phyloP scores from a whole-genome alignment of 768 basidiomycete species.

The Ramaria sp. region DNA sequence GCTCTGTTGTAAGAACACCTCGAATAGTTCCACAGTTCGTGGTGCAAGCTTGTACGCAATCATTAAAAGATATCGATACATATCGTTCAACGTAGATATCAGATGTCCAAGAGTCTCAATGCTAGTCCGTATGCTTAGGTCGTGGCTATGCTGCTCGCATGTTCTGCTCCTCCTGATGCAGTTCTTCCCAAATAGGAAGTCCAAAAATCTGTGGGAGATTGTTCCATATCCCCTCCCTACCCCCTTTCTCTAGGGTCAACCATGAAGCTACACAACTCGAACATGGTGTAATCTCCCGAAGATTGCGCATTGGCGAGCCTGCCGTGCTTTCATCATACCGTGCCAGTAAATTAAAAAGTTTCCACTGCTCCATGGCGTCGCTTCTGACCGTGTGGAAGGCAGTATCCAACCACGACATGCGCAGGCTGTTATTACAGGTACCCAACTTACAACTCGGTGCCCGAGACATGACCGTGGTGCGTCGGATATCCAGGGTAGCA shows the following conservation, averaged over 20 bases:
- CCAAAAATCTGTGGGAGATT: constrained; percentile 14
- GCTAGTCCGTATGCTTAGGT: neutral
- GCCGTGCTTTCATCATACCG: neutral
- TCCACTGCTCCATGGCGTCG: constrained; percentile 1
- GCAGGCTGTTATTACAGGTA: neutral
- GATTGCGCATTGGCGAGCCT: neutral
- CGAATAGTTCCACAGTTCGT: no score
- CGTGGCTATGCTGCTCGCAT: neutral
- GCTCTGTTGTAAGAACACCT: no score
- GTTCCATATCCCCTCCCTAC: constrained; percentile 12
- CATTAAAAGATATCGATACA: no score
- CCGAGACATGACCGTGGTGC: neutral
- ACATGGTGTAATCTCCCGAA: constrained; percentile 9
- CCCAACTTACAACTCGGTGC: neutral
- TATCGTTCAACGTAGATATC: no score
- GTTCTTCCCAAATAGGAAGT: constrained; percentile 15
- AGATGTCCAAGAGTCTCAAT: no score
- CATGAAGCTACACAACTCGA: constrained; percentile 10
- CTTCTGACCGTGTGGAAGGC: neutral
- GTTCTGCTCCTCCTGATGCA: constrained; percentile 7
- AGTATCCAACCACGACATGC: neutral
- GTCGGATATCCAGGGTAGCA: neutral
- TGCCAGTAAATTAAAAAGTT: neutral
- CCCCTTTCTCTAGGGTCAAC: constrained; percentile 7
- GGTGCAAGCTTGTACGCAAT: no score